Base-by-base conservation (phyloP, 2,329 filamentous ascomycete genomes). In the Neoascochyta sp. region DNA sequence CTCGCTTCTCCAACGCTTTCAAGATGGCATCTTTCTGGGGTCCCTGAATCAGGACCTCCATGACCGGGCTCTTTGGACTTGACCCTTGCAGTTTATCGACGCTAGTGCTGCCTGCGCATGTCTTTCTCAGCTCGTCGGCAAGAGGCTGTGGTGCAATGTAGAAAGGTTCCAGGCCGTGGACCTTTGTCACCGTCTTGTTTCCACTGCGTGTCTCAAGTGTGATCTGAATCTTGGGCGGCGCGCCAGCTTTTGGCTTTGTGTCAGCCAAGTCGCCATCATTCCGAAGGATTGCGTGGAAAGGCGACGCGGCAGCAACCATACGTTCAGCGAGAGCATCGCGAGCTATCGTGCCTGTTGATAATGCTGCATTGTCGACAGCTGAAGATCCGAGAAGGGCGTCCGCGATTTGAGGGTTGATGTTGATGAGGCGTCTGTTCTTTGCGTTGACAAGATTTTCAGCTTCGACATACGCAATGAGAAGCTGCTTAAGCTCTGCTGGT, bases 41-140 rank as follows among this genome's bases (percentile, higher is more conserved):
- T 1, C 80, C 80, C 49, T 84, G 80, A 3, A 83, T 71, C 62
- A 81, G 68, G 12, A 84, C 73, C 54, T 83, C 80, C 73, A 82
- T 74, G 2, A 81, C 65, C 1, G 77, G 76, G 45, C 74, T 75
- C 45, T 78, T 76, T 7, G 78, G 78, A 39, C 70, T 70, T 11
- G 68, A 73, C 3, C 80, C 80, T 24, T 71, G 69, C 17, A 80
- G 63, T 44, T 78, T 74, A 18, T 76, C 71, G 1, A 83, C 76
- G 37, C 76, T 81, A 9, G 79, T 80, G 34, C 74, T 78, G n/a
- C 80, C 78, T 2, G 80, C 80, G 52, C 80, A 83, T 17, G 75
- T 73, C 62, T 80, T 83, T 48, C 80, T 70, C 46, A 84, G 49
- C 52, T 83, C 80, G 36, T 82, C 80, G 2, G 78, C 78, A 31